Evolutionary conservation across 106 monocot species (phyloP).

Genomic region (Amphibolis antarctica): DNA sequence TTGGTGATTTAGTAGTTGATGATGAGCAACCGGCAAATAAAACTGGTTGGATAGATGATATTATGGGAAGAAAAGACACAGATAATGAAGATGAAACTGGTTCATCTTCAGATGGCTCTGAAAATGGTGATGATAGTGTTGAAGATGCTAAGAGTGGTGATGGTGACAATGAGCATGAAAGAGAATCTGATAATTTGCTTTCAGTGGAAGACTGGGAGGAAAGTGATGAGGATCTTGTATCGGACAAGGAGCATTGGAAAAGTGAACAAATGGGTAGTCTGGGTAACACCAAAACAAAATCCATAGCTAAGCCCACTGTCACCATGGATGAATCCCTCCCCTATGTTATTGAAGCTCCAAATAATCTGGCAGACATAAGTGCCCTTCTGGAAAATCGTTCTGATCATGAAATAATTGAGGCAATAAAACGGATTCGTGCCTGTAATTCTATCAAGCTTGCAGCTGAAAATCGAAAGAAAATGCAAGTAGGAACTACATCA

Average conservation of each 20-base stretch:
- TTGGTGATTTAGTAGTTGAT: constrained; percentile 72
- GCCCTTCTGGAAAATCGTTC: constrained; percentile 58
- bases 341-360: constrained; percentile 88
- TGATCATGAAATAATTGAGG: constrained; percentile 60
- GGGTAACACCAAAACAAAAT: neutral
- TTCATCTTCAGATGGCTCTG: constrained; percentile 30
- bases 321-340: constrained; percentile 42
- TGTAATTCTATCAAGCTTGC: constrained; percentile 73
- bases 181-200: constrained; percentile 12
- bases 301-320: constrained; percentile 9
- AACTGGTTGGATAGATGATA: constrained; percentile 63
- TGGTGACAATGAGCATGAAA: constrained; percentile 19
- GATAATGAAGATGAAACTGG: constrained; percentile 16
- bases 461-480: constrained; percentile 67
- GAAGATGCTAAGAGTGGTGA: constrained; percentile 9
- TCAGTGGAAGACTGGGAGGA: constrained; percentile 67
- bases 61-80: constrained; percentile 29
- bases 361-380: constrained; percentile 39
- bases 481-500: constrained; percentile 47
- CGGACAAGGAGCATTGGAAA: constrained; percentile 17
- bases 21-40: constrained; percentile 20
- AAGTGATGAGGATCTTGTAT: constrained; percentile 60
- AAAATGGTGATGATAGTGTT: constrained; percentile 6
- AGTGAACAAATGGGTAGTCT: neutral
- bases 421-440: constrained; percentile 72